A percentile compares a stretch with the other conserved stretches of the same genome.
Conservation (phyloP, 345 rosid species). For the Brassica carinata region DNA sequence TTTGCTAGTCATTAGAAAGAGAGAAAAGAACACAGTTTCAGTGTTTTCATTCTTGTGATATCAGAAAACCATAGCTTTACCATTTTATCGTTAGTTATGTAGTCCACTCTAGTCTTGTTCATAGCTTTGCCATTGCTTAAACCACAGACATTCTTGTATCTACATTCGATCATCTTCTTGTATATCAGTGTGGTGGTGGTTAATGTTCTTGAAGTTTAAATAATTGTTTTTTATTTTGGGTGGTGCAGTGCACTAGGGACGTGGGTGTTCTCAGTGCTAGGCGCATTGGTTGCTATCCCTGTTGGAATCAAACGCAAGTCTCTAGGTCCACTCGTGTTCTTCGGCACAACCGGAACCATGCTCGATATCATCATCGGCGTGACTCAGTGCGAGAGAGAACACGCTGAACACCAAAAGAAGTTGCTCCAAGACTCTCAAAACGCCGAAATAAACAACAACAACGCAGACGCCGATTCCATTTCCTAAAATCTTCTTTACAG, state of each 20-base stretch:
- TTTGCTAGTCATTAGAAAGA: neutral
- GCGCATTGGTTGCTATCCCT: constrained; percentile 89
- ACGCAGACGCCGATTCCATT: constrained; percentile 26
- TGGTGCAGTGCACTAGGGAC: constrained; percentile 82
- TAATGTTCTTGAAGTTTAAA: neutral
- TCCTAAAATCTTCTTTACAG: constrained; percentile 6
- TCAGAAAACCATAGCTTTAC: neutral
- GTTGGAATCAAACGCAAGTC: constrained; percentile 91
- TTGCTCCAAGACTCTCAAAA: constrained; percentile 64
- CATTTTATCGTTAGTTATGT: neutral
- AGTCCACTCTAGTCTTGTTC: neutral
- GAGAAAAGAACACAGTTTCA: neutral
- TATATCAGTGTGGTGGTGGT: neutral
- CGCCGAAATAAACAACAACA: neutral
- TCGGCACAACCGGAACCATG: constrained; percentile 97
- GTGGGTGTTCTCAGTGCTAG: constrained; percentile 87
- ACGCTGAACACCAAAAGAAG: constrained; percentile 92
- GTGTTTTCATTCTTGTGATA: neutral
- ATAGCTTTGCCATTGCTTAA: neutral
- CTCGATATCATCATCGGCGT: constrained; percentile 89
- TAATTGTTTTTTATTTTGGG: neutral
- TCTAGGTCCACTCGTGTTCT: constrained; percentile 85
- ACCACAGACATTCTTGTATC: neutral
- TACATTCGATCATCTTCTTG: neutral
- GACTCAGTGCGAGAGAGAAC: constrained; percentile 91